Percentiles rank a stretch among this genome's conserved stretches.
These are phyloP conservation scores for Breynia disticha DNA, from an alignment of 441 rosid species.

Conservation along the genomic window DNA sequence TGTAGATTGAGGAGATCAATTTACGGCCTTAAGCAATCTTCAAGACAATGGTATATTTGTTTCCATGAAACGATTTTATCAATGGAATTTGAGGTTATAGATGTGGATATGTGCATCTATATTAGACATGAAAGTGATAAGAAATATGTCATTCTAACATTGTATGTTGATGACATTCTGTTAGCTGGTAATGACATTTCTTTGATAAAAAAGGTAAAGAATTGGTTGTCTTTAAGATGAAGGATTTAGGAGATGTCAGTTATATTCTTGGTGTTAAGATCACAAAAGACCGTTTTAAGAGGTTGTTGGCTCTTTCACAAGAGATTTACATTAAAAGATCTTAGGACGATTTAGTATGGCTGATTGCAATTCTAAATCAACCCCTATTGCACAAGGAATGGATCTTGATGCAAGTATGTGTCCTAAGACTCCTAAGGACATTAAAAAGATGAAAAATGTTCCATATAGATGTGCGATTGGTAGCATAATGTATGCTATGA, in stretches of 20 bases:
- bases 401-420: background rate
- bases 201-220: background rate
- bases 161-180: slow-evolving; percentile 4
- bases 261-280: background rate
- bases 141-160: background rate
- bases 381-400: background rate
- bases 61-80: background rate
- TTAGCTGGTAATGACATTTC: slow-evolving; percentile 3
- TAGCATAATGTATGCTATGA: no score
- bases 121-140: background rate
- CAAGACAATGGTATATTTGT: background rate
- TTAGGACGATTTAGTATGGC: background rate
- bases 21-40: slow-evolving; percentile 2
- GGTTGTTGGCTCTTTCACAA: slow-evolving; percentile 1
- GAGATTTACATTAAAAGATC: slow-evolving; percentile 2
- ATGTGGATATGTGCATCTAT: background rate
- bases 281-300: slow-evolving; percentile 1
- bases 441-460: background rate
- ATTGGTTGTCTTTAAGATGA: background rate
- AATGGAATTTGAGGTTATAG: background rate
- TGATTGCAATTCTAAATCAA: background rate
- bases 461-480: background rate
- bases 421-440: background rate
- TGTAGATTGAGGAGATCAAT: background rate
- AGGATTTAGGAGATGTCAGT: no score